Evolutionary conservation across 1,284 basidiomycete species (phyloP).

Genomic region (Cryptococcus floricola): DNA sequence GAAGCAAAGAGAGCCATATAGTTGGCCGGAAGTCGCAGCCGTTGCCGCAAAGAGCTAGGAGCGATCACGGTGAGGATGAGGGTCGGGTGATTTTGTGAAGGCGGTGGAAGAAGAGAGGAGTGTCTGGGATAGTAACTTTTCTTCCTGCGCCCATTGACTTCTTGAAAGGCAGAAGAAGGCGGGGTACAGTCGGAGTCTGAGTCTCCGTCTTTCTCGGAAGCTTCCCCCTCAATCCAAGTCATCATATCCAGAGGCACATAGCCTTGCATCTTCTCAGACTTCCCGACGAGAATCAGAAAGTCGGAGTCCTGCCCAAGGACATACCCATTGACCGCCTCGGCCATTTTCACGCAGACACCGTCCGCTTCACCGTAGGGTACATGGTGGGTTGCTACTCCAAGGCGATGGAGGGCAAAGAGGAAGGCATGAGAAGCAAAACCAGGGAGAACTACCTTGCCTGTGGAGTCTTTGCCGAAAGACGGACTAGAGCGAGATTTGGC

Average conservation of each 20-base stretch:
- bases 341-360: constrained; percentile 76
- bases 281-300: constrained; percentile 69
- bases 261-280: constrained; percentile 55
- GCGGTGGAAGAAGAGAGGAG: constrained; percentile 59
- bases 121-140: constrained; percentile 20
- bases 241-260: constrained; percentile 78
- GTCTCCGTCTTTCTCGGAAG: not conserved
- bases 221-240: constrained; percentile 57
- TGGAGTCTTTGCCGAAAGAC: constrained; percentile 60
- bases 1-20: constrained; percentile 80
- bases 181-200: not conserved
- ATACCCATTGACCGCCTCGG: constrained; percentile 67
- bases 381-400: constrained; percentile 48
- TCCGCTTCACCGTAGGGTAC: constrained; percentile 84
- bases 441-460: constrained; percentile 60
- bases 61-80: constrained; percentile 59
- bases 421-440: constrained; percentile 64
- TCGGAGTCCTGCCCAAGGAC: constrained; percentile 78
- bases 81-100: constrained; percentile 45
- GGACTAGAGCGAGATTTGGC: constrained; percentile 62
- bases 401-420: constrained; percentile 57
- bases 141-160: not conserved
- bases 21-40: constrained; percentile 64
- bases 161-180: constrained; percentile 1
- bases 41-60: constrained; percentile 61